These are phyloP conservation scores for Saturnispora mendoncae DNA, from an alignment of 805 yeast species.

Conservation along the genomic window DNA sequence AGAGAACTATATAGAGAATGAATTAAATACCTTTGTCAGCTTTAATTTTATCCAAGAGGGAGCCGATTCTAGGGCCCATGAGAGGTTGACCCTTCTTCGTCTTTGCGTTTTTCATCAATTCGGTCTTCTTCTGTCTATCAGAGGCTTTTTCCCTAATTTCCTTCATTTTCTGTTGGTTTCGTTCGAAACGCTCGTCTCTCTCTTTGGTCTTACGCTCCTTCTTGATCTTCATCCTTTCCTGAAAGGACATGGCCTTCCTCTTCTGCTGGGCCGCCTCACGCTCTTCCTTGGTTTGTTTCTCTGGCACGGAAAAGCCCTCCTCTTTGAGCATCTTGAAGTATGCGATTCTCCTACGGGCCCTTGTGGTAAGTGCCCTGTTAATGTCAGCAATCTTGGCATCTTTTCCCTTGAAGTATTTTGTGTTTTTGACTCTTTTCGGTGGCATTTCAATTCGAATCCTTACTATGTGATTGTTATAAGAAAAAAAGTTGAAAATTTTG, in stretches of 20 bases:
- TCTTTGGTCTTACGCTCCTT: conserved; percentile 39
- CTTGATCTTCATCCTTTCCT: conserved; percentile 37
- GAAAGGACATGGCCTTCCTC: conserved; percentile 31
- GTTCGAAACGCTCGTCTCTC: conserved; percentile 34
- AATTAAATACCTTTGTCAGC: conserved; percentile 12
- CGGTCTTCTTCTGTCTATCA: conserved; percentile 36
- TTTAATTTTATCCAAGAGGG: conserved; percentile 68
- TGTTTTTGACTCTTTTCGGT: conserved; percentile 7
- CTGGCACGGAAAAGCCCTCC: conserved; percentile 55
- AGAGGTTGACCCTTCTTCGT: conserved; percentile 79
- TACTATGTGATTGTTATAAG: background rate
- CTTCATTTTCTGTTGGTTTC: conserved; percentile 26
- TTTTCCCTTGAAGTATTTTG: conserved; percentile 20
- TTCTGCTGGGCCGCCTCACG: conserved; percentile 14
- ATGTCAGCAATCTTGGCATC: conserved; percentile 48
- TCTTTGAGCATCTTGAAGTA: conserved; percentile 72
- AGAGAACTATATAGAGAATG: background rate
- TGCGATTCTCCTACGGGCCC: conserved; percentile 71
- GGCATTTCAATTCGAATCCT: background rate
- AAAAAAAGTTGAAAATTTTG: background rate
- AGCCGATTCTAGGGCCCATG: conserved; percentile 82
- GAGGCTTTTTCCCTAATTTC: conserved; percentile 33
- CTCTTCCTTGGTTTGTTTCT: conserved; percentile 19
- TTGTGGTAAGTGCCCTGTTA: conserved; percentile 64
- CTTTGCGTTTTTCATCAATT: conserved; percentile 35